phyloP scores from a whole-genome alignment of 2,329 filamentous ascomycete species.

The Scortechinia acanthostroma region DNA sequence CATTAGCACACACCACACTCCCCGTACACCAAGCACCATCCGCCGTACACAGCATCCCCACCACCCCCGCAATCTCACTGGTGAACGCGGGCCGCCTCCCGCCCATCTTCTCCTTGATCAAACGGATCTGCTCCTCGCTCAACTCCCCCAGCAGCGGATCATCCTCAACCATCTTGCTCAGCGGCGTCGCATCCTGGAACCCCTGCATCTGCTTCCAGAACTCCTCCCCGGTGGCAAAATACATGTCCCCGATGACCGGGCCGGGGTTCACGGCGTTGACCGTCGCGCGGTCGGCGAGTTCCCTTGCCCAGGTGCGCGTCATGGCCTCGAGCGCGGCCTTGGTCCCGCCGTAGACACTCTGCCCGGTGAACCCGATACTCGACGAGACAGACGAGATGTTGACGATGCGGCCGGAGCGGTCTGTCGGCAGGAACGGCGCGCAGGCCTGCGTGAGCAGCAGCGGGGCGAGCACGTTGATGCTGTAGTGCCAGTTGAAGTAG shows the following conservation, averaged over 20 bases:
- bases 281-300: slow-evolving; percentile 44
- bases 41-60: slow-evolving; percentile 10
- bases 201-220: slow-evolving; percentile 32
- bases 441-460: slow-evolving; percentile 44
- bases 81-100: slow-evolving; percentile 5
- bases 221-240: slow-evolving; percentile 38
- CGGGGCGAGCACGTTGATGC: slow-evolving; percentile 50
- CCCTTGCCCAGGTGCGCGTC: slow-evolving; percentile 53
- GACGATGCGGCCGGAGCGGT: slow-evolving; percentile 49
- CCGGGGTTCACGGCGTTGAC: slow-evolving; percentile 55
- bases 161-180: slow-evolving; percentile 4
- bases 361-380: slow-evolving; percentile 40
- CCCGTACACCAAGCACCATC: slow-evolving; percentile 12
- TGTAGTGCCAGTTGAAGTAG: slow-evolving; percentile 45
- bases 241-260: slow-evolving; percentile 46
- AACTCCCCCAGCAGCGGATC: slow-evolving; percentile 3
- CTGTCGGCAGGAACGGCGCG: slow-evolving; percentile 42
- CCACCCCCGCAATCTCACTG: slow-evolving; percentile 9
- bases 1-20: slow-evolving; percentile 11
- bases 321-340: slow-evolving; percentile 56
- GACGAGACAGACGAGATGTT: slow-evolving; percentile 46
- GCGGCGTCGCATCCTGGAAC: slow-evolving; percentile 6
- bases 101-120: slow-evolving; percentile 6
- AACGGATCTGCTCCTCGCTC: slow-evolving; percentile 2
- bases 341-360: slow-evolving; percentile 52